Evolutionary conservation across 1,284 basidiomycete genomes (phyloP).

Genomic region (Salmacisia buchloeana): DNA sequence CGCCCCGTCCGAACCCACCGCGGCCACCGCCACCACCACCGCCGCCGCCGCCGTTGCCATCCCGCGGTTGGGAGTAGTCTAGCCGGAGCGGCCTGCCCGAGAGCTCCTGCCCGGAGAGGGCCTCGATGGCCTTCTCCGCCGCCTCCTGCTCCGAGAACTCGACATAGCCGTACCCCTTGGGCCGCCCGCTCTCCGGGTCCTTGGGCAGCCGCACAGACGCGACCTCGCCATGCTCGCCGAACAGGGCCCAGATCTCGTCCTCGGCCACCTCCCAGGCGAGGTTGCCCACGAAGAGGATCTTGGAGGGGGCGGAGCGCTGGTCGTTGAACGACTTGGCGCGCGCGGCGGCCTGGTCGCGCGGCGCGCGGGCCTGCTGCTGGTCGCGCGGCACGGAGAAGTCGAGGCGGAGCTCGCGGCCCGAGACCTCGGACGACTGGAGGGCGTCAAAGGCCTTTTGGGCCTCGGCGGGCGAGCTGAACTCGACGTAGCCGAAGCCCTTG

Average conservation of each 20-base stretch:
- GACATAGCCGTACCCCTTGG: conserved; percentile 96
- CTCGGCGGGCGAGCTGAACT: conserved; percentile 73
- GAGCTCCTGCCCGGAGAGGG: conserved; percentile 68
- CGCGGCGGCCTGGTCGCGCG: conserved; percentile 49
- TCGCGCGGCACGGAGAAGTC: conserved; percentile 82
- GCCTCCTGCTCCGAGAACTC: conserved; percentile 77
- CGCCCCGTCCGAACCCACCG: conserved; percentile 45
- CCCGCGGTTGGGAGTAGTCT: conserved; percentile 82
- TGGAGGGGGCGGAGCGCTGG: conserved; percentile 61
- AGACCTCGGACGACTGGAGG: conserved; percentile 70
- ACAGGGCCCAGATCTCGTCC: conserved; percentile 83
- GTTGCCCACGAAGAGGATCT: conserved; percentile 84
- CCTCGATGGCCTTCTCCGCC: conserved; percentile 74
- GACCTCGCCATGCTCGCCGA: conserved; percentile 82
- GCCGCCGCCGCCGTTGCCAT: conserved; percentile 57
- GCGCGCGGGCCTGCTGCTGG: conserved; percentile 9
- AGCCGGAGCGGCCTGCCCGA: conserved; percentile 76
- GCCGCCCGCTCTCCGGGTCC: conserved; percentile 80
- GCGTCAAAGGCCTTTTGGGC: conserved; percentile 74
- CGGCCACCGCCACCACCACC: conserved; percentile 55
- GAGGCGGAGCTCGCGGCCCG: conserved; percentile 73
- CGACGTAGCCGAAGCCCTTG: conserved; percentile 96
- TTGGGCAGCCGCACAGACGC: conserved; percentile 86
- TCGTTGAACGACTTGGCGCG: conserved; percentile 55
- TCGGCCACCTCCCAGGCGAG: conserved; percentile 75